Evolutionary conservation across 2,329 filamentous ascomycete species (phyloP), one percentile per base, ranked within the genome.

Genomic region (Helotiales sp.): DNA sequence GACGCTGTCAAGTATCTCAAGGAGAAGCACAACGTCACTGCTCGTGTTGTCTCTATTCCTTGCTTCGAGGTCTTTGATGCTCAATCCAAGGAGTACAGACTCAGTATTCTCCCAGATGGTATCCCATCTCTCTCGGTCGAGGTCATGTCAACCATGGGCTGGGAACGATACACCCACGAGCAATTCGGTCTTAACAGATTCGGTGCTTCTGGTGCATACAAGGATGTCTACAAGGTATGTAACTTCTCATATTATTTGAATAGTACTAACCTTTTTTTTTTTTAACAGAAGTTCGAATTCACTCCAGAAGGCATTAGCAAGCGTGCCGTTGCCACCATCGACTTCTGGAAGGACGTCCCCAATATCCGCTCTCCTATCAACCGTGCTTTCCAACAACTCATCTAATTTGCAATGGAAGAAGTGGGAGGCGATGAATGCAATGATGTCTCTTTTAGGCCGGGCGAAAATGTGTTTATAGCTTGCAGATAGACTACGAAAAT

Each of bases 161-260:
- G 96, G 96, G 94, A 98, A 88, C 92, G 95, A 82, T 99, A 98
- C 85, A 92, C 93, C 68, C 95, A 99, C 84, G 96, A 99, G 89
- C 96, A 99, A 86, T 99, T 99, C 78, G 96, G 96, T 80, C 89
- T 99, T 74, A 99, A 99, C 91, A 89, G 96, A 80, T 99, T 99
- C 82, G 96, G 96, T 89, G 95, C 95, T 74, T 97, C 93, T 65
- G 96, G 95, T 77, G 91, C 95, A 74, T 98, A 98, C 87, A 95
- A 95, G 90, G 91, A 98, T 77, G 93, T 99, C 69, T 99, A 99
- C 88, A 91, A 92, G 87, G 92, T 85, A 85, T 82, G 87, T 81
- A 67, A 15, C 26, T 47, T 40, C 24, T 34, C 30, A 37, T 22
- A 10, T 11, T 49, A 50, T 50, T 43, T 71, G 11, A 67, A 74